These are phyloP conservation scores for Plasmodium cynomolgi DNA, from an alignment of 169 alveolate species.

Conservation along the genomic window DNA sequence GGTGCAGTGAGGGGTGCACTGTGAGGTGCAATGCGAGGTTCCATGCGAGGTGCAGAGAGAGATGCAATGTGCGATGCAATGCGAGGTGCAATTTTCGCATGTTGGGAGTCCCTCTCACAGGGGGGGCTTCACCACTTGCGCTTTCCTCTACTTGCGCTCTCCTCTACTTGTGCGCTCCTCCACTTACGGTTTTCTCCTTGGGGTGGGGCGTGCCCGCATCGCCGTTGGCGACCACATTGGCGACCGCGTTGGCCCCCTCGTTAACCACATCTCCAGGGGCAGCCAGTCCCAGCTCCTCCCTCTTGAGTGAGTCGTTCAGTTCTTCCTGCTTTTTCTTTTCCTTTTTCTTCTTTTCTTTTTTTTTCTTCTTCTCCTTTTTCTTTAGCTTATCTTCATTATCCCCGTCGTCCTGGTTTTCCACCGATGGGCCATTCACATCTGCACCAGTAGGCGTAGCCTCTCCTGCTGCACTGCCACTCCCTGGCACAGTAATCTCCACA, in stretches of 20 bases:
- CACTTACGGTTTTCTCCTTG: background rate
- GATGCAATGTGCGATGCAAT: background rate
- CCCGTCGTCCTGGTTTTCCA: background rate
- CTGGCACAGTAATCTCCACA: background rate
- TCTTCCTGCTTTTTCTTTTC: background rate
- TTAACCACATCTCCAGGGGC: background rate
- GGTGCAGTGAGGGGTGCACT: background rate
- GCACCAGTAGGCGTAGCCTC: background rate
- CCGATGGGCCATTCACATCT: background rate
- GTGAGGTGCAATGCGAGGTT: background rate
- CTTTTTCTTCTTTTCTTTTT: background rate
- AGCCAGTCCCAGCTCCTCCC: background rate
- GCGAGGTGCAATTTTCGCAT: too few species aligned
- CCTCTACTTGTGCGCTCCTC: background rate
- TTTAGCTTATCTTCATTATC: conserved; percentile 15
- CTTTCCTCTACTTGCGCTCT: too few species aligned
- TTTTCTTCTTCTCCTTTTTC: conserved; percentile 41
- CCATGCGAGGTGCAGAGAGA: background rate
- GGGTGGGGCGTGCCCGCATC: background rate
- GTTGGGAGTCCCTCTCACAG: too few species aligned
- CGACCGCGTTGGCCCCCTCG: background rate
- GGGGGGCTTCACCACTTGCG: too few species aligned
- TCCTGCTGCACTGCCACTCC: background rate
- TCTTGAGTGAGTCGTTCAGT: background rate
- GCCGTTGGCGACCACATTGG: background rate